These are phyloP conservation scores for Penicillium crystallinum DNA, from an alignment of 495 filamentous ascomycete genomes.

Conservation along the genomic window DNA sequence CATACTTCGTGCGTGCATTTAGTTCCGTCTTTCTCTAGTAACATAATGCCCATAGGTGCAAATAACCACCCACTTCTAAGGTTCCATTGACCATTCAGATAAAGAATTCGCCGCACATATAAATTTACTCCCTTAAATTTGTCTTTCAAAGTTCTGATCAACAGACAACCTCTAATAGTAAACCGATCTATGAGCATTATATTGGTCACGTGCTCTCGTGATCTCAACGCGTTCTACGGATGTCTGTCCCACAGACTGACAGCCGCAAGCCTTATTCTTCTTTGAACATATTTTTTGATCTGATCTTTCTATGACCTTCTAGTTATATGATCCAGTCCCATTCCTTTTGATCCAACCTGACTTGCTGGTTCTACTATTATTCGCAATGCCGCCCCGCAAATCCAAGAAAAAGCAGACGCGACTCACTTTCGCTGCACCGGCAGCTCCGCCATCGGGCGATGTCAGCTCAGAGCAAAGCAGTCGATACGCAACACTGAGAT, in stretches of 20 bases:
- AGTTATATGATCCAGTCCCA: background rate
- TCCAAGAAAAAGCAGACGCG: slow-evolving; percentile 44
- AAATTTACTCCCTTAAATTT: no score
- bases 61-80: no score
- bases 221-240: slow-evolving; percentile 8
- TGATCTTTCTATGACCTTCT: background rate
- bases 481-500: slow-evolving; percentile 37
- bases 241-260: background rate
- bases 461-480: slow-evolving; percentile 14
- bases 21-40: no score
- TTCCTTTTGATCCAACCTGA: background rate
- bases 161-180: no score
- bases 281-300: slow-evolving; percentile 1
- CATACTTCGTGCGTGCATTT: no score
- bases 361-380: background rate
- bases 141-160: no score
- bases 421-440: slow-evolving; percentile 37
- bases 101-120: no score
- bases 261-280: background rate
- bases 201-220: slow-evolving; percentile 18
- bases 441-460: slow-evolving; percentile 14
- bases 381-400: slow-evolving; percentile 34
- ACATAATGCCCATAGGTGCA: no score
- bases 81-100: no score
- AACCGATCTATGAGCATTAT: background rate